phyloP scores from a whole-genome alignment of 2,329 filamentous ascomycete genomes.

The Nannizzia gypsea region DNA sequence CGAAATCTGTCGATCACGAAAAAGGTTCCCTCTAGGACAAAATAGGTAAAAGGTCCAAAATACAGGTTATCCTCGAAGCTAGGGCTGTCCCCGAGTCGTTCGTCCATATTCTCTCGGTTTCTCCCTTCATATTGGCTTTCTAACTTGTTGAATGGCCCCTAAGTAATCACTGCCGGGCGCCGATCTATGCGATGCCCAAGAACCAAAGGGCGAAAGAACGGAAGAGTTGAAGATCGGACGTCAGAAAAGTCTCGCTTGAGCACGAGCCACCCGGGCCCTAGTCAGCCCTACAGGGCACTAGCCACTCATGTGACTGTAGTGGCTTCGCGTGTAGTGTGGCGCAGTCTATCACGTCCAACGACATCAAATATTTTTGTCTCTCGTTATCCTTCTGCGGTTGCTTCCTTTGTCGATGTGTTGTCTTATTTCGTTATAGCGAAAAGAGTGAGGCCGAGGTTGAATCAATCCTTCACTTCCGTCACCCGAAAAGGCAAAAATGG shows the following conservation, averaged over 20 bases:
- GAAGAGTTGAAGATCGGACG: neutral
- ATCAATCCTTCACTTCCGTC: neutral
- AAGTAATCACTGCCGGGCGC: neutral
- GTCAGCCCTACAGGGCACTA: neutral
- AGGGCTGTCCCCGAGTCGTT: neutral
- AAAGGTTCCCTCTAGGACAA: too few relatives aligned
- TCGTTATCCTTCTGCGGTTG: too few relatives aligned
- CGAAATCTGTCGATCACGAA: too few relatives aligned
- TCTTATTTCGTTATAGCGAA: neutral
- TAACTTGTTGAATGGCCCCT: neutral
- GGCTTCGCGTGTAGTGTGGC: neutral
- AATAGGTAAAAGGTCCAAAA: neutral
- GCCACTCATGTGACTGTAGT: neutral
- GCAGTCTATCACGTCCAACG: neutral
- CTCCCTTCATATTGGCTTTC: neutral
- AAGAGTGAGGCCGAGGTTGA: neutral
- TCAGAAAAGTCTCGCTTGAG: neutral
- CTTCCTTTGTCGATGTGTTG: neutral
- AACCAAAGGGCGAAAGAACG: neutral
- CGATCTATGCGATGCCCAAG: neutral
- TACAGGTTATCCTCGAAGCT: neutral
- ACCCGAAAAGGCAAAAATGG: constrained; percentile 36
- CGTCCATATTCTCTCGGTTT: neutral
- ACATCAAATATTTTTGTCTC: neutral
- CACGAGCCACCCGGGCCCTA: neutral